Conservation (phyloP, 2,329 filamentous ascomycete species). For the Aspergillus neotritici region DNA sequence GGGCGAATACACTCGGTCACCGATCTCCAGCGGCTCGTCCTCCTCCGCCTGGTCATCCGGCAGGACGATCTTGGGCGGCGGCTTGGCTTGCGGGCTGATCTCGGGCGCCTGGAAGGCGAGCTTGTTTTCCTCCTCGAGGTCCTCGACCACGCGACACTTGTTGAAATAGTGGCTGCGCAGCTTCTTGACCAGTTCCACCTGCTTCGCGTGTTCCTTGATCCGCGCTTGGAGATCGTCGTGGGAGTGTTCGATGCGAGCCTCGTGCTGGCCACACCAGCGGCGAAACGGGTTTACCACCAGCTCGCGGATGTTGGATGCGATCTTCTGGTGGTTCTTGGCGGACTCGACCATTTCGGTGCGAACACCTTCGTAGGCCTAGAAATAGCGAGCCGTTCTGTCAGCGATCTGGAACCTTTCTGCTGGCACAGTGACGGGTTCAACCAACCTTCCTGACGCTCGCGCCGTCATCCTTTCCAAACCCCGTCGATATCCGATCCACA, state of each 20-base stretch:
- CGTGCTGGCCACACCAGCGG: constrained; percentile 94
- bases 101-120: constrained; percentile 87
- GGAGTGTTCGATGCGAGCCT: constrained; percentile 81
- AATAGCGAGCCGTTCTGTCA: background rate
- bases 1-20: constrained; percentile 76
- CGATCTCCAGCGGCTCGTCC: constrained; percentile 81
- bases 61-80: constrained; percentile 73
- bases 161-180: constrained; percentile 96
- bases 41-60: constrained; percentile 64
- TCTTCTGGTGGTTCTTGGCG: constrained; percentile 84
- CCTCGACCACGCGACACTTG: constrained; percentile 93
- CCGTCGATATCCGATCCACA: constrained; percentile 71
- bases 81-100: constrained; percentile 57
- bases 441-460: constrained; percentile 89
- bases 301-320: constrained; percentile 92
- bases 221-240: constrained; percentile 88
- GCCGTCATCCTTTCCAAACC: constrained; percentile 87
- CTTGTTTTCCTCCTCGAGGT: constrained; percentile 97
- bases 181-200: constrained; percentile 86
- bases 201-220: constrained; percentile 88
- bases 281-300: constrained; percentile 91
- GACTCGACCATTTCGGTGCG: constrained; percentile 89
- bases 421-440: background rate
- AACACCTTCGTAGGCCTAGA: constrained; percentile 86
- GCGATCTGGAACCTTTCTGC: background rate